A percentile compares a stretch with the other conserved stretches of the same genome.
phyloP scores from a whole-genome alignment of 345 rosid genomes.

The Jatropha curcas region DNA sequence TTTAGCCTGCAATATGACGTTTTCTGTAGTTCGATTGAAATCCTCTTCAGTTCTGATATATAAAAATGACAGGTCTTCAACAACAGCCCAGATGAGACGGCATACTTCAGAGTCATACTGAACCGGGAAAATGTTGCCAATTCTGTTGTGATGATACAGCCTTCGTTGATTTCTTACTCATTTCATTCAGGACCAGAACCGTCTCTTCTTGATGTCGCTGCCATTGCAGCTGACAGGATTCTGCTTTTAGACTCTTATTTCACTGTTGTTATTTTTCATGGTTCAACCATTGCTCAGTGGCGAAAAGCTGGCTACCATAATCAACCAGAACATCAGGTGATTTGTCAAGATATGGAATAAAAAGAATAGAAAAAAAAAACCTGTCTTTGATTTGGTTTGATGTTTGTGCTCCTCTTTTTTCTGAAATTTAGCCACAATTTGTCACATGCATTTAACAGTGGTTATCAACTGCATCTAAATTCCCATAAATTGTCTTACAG shows the following conservation, averaged over 20 bases:
- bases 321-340: slow-evolving; percentile 91
- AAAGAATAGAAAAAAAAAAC: background rate
- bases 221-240: slow-evolving; percentile 87
- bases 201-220: slow-evolving; percentile 77
- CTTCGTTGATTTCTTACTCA: slow-evolving; percentile 90
- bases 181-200: slow-evolving; percentile 87
- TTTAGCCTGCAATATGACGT: slow-evolving; percentile 1
- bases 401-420: background rate
- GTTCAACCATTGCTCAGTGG: slow-evolving; percentile 94
- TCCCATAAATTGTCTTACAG: background rate
- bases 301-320: slow-evolving; percentile 87
- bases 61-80: slow-evolving; percentile 70
- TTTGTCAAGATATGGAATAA: slow-evolving; percentile 6
- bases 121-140: slow-evolving; percentile 89
- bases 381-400: background rate
- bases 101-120: slow-evolving; percentile 86
- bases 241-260: slow-evolving; percentile 86
- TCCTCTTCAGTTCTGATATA: background rate
- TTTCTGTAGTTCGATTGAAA: slow-evolving; percentile 3
- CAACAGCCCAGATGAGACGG: slow-evolving; percentile 98
- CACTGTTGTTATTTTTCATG: slow-evolving; percentile 84
- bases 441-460: background rate
- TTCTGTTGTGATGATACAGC: slow-evolving; percentile 94
- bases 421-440: background rate
- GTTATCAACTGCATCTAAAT: background rate